Conservation (phyloP, 768 basidiomycete species). For the Pleurotus djamor region DNA sequence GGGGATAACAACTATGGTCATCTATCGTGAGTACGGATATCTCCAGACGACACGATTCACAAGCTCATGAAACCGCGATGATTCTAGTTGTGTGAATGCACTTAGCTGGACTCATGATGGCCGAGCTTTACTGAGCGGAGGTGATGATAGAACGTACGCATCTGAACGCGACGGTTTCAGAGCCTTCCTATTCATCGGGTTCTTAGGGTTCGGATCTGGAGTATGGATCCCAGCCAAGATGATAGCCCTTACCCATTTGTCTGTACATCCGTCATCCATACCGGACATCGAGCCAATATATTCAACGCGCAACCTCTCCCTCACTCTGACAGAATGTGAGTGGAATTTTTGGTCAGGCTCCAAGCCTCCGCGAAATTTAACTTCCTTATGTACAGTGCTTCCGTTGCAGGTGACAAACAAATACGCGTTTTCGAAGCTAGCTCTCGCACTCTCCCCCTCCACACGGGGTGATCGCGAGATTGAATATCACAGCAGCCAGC, state of each 20-base stretch:
- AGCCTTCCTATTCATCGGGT: too few relatives aligned
- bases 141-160: conserved; percentile 69
- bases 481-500: conserved; percentile 32
- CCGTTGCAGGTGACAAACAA: conserved; percentile 73
- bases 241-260: conserved; percentile 58
- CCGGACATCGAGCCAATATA: conserved; percentile 82
- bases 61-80: neutral
- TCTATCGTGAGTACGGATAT: conserved; percentile 49
- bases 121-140: conserved; percentile 62
- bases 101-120: conserved; percentile 72
- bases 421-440: conserved; percentile 69
- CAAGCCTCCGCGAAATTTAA: neutral
- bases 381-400: conserved; percentile 40
- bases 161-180: neutral
- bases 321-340: conserved; percentile 74
- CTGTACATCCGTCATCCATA: conserved; percentile 67
- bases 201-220: conserved; percentile 75
- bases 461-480: conserved; percentile 39
- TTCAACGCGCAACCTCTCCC: conserved; percentile 85
- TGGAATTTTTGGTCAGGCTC: conserved; percentile 14
- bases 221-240: conserved; percentile 47
- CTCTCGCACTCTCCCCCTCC: conserved; percentile 15
- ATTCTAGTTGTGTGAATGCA: conserved; percentile 70
- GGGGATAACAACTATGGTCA: conserved; percentile 63
- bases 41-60: neutral